Evolutionary conservation across 1,139 yeast genomes (phyloP).

Genomic region (Nakaseomyces sp.): DNA sequence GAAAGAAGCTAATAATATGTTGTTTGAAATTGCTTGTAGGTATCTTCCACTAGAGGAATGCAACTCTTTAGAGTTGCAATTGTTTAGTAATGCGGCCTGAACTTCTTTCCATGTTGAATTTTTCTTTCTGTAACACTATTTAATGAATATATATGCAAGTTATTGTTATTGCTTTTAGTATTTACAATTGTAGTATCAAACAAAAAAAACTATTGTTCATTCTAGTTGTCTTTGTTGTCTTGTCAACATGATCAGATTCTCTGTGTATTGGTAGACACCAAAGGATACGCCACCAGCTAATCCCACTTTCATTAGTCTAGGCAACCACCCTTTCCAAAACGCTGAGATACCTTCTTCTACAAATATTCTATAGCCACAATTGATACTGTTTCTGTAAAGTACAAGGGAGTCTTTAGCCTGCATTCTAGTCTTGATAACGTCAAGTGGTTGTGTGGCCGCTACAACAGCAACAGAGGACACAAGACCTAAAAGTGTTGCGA

Average conservation of each 20-base stretch:
- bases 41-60: constrained; percentile 24
- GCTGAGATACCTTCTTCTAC: constrained; percentile 55
- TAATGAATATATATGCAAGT: constrained; percentile 1
- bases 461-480: constrained; percentile 60
- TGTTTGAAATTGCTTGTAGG: constrained; percentile 22
- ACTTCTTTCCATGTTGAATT: not conserved
- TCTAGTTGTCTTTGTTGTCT: constrained; percentile 17
- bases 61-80: constrained; percentile 19
- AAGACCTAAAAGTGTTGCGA: constrained; percentile 49
- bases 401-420: constrained; percentile 57
- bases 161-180: not conserved
- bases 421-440: constrained; percentile 80
- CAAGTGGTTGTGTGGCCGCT: constrained; percentile 80
- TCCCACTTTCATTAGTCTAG: constrained; percentile 70
- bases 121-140: not conserved
- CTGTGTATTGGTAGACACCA: constrained; percentile 55
- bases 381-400: constrained; percentile 52
- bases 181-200: too few species aligned
- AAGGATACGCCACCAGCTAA: constrained; percentile 75
- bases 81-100: constrained; percentile 9
- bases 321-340: constrained; percentile 73
- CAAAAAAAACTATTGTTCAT: not conserved
- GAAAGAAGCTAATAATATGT: not conserved
- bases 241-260: constrained; percentile 30
- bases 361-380: constrained; percentile 65